Base-by-base conservation (phyloP, 306 rosid species). In the Cucurbita pepo region DNA sequence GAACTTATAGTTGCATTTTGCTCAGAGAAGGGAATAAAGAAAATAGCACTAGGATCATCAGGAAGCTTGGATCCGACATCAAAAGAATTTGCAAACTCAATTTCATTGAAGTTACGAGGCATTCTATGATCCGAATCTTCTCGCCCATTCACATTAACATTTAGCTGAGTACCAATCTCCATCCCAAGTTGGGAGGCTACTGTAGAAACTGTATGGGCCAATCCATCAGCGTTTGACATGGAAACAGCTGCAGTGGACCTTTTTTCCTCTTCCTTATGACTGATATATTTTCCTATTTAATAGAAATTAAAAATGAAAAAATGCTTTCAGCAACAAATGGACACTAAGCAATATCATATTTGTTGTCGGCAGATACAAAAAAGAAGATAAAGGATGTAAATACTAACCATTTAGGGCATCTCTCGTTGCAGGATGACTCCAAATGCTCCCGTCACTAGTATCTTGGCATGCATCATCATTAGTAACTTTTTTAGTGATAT, bases 41-140 rank as follows among this genome's bases (percentile, higher is more conserved):
- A 77, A 56, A 50, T 77, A 60, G 85, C 75, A 77, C 44, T 77
- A 75, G 84, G 79, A 72, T 53, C 77, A 37, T 73, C 75, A 5
- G 76, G 77, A 56, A 83, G 82, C 69, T 81, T 79, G 69, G 81
- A 69, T 54, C 61, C 72, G 30, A 18, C 59, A 19, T 75, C 86
- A 70, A 79, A 67, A 52, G 80, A 79, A 74, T 69, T 44, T 54
- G 59, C 53, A 64, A 72, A 72, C 21, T 73, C 77, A 62, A 52
- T 69, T 62, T 76, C 79, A 69, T 79, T 73, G 21, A 47, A 59
- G 44, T 70, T 58, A 22, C 70, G 75, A 66, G 59, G 50, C 8
- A 52, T 22, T 30, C 60, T 13, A 71, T 56, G 56, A 61, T 75
- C 72, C 70, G 83, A 69, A 54, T 78, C 80, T 48, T 21, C 73